Conservation (phyloP, 108 stramenopile genomes). For the Skeletonema grethae region DNA sequence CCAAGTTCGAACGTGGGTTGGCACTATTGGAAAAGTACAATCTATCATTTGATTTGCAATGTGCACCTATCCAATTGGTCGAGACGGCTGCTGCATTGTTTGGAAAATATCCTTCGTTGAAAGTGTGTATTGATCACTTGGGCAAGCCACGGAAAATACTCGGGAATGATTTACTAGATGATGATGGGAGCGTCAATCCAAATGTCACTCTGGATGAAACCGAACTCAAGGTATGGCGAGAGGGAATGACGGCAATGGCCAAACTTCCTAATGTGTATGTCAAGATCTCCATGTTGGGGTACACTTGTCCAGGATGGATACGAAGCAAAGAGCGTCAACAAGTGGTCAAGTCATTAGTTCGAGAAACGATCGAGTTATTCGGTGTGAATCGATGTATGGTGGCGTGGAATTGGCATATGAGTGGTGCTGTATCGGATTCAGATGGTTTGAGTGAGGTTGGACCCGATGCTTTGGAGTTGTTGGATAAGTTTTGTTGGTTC, state of each 20-base stretch:
- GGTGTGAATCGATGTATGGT: conserved; percentile 76
- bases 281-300: conserved; percentile 82
- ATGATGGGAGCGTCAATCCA: conserved; percentile 29
- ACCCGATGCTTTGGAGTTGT: conserved; percentile 60
- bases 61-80: conserved; percentile 71
- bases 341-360: conserved; percentile 55
- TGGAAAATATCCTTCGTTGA: conserved; percentile 55
- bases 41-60: conserved; percentile 80
- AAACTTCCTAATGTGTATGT: conserved; percentile 66
- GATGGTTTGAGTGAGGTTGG: conserved; percentile 61
- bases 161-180: conserved; percentile 44
- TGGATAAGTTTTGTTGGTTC: conserved; percentile 50
- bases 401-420: conserved; percentile 73
- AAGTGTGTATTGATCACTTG: conserved; percentile 73
- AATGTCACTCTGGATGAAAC: conserved; percentile 29
- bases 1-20: conserved; percentile 73
- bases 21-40: conserved; percentile 51
- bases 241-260: conserved; percentile 72
- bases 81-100: conserved; percentile 60
- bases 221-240: conserved; percentile 65
- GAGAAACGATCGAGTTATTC: conserved; percentile 67
- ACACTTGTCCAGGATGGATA: conserved; percentile 78
- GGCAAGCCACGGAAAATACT: conserved; percentile 65
- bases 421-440: conserved; percentile 60
- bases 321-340: conserved; percentile 42